Base-by-base conservation (phyloP, 1,284 basidiomycete species). In the Agaricales sp. region DNA sequence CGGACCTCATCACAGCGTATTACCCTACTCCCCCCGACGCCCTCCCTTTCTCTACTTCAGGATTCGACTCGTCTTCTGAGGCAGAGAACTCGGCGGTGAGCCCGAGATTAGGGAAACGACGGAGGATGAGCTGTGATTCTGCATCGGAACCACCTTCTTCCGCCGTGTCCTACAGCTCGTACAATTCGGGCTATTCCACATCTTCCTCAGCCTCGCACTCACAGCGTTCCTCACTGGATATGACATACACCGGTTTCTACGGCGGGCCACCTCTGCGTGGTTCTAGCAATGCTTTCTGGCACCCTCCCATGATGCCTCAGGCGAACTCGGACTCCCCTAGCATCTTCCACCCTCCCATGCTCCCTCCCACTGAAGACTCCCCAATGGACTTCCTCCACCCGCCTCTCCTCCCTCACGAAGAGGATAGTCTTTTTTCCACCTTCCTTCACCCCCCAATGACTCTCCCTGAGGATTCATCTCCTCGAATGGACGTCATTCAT, bases 121-220 rank as follows among this genome's bases (percentile, higher is more conserved):
- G 83, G 14, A 67, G 84, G 45, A 79, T 87, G 80, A 85, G 81
- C 66, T 77, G 74, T 11, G 82, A 82, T 58, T 85, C 82, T 1
- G 76, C 75, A 2, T 78, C 75, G 3, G 79, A 81, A 59, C 80
- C 80, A 1, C 80, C 71, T 2, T 75, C 75, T 2, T 78, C 77
- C 1, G 78, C 80, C 0, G 69, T 74, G 0, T 78, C 78, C 1
- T 80, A 69, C 59, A 64, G 62, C 18, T 78, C 75, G 1, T 51
- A 62, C 47, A 67, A 69, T 43, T 68, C 69, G 0, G 75, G 72
- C 47, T 70, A 76, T 3, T 57, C 63, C 21, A 59, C 67, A 23
- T 69, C 70, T 11, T 68, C 68, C 43, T 54, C 67, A 19, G 63
- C 67, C 2, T 67, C 68, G 13, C 65, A 65, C 48, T 71, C 70